Evolutionary conservation across 2,329 filamentous ascomycete species (phyloP).

Genomic region (Alternaria panax): DNA sequence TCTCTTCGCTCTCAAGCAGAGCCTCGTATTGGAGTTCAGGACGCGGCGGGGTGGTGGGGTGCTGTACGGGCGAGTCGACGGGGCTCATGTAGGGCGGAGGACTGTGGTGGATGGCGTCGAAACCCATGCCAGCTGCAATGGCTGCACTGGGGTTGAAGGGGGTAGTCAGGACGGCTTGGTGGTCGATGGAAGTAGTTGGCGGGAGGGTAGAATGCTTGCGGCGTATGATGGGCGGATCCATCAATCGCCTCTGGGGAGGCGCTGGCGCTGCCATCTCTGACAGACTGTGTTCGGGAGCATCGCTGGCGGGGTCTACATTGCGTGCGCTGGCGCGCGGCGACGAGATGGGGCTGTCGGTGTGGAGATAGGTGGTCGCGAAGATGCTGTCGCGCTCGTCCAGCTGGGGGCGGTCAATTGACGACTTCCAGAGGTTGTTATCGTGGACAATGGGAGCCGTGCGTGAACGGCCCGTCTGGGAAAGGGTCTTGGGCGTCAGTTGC

Average conservation of each 20-base stretch:
- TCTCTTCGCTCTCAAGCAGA: slow-evolving; percentile 49
- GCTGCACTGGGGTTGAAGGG: slow-evolving; percentile 41
- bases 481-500: slow-evolving; percentile 42
- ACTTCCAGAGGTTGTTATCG: slow-evolving; percentile 45
- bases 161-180: slow-evolving; percentile 41
- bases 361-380: slow-evolving; percentile 67
- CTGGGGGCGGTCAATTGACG: slow-evolving; percentile 56
- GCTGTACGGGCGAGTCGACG: slow-evolving; percentile 46
- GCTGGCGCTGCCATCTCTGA: slow-evolving; percentile 42
- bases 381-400: slow-evolving; percentile 69
- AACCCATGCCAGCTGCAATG: slow-evolving; percentile 30
- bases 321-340: slow-evolving; percentile 45
- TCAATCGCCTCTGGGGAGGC: slow-evolving; percentile 43
- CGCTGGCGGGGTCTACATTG: slow-evolving; percentile 27
- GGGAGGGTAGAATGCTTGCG: slow-evolving; percentile 39
- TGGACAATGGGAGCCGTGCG: slow-evolving; percentile 47
- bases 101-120: slow-evolving; percentile 34
- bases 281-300: slow-evolving; percentile 37
- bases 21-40: slow-evolving; percentile 35
- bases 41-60: slow-evolving; percentile 39
- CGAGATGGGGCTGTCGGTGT: slow-evolving; percentile 57
- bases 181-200: slow-evolving; percentile 36
- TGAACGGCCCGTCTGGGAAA: slow-evolving; percentile 49
- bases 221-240: slow-evolving; percentile 41
- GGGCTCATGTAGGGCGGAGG: slow-evolving; percentile 50